Base-by-base conservation (phyloP, 1,284 basidiomycete genomes). In the Rhizoctonia solani region DNA sequence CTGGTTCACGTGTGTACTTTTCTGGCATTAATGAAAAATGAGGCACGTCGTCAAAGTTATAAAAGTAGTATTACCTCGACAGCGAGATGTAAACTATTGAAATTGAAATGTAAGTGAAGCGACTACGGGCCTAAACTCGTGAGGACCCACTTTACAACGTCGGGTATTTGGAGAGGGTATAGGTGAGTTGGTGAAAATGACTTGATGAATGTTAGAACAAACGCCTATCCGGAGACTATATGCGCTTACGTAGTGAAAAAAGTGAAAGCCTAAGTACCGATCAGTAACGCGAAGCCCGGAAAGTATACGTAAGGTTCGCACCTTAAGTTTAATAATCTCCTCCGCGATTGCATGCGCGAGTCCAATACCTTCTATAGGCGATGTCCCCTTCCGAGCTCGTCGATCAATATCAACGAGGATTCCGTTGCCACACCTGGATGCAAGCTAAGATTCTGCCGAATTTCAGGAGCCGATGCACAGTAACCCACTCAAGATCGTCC, bases 271-370 rank as follows among this genome's bases (percentile, higher is more conserved):
- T 95, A 55, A 29, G 23, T 52, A 44, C 46, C 3, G 21, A 4
- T 41, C 23, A 63, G 47, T 2, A 21, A n/a, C 0, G n/a, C 25
- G 29, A 16, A 42, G 23, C 29, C 30, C 16, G 11, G 25, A 13
- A 32, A 25, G 37, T 23, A 5, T 4, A 16, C 29, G 6, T 39
- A 11, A 41, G 30, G 32, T 54, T 69, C 78, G 32, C 52, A 89
- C 94, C 79, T 89, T 90, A 44, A 82, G 77, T 49, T 80, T 79
- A 71, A 97, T 88, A 66, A 98, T 81, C 46, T 85, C 86, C 75
- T 98, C 95, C 0, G 93, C 92, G 67, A 98, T 91, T 0, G 96
- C 95, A 76, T 96, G 91, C 0, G 92, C 88, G 53, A 98, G 88
- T 0, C 93, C 96, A 13, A 93, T 78, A 0, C 96, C 95, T 74